Evolutionary conservation across 371 early-diverging fungal genomes (phyloP).

Genomic region (Vairimorpha necatrix): DNA sequence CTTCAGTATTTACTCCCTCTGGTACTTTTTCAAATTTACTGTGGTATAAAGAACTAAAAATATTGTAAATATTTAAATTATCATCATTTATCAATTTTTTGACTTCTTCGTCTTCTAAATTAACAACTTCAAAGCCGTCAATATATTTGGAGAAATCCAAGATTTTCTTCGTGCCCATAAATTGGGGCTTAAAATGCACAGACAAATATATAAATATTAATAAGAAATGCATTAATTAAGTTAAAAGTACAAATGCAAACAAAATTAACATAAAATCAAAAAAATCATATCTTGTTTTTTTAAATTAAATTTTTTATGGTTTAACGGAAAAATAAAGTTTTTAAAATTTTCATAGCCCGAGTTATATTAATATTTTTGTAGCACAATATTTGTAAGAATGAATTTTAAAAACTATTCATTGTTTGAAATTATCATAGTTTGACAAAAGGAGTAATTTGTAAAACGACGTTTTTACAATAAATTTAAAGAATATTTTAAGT

Average conservation of each 20-base stretch:
- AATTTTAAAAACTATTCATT: no score
- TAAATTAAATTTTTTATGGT: no score
- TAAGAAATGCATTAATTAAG: neutral
- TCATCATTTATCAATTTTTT: neutral
- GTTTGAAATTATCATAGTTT: no score
- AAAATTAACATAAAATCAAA: no score
- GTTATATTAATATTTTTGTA: no score
- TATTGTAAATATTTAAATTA: neutral
- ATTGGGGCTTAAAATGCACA: neutral
- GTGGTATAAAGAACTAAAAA: constrained; percentile 33
- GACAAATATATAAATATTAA: neutral
- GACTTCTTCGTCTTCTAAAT: neutral
- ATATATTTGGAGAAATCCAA: neutral
- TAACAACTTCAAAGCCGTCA: neutral
- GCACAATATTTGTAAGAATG: no score
- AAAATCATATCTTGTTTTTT: no score
- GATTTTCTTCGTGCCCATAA: neutral
- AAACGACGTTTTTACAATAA: no score
- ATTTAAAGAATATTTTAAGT: no score
- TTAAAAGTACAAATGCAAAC: neutral
- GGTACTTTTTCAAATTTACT: neutral
- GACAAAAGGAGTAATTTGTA: no score
- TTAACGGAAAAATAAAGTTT: no score
- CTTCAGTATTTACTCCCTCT: neutral
- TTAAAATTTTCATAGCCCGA: no score